A percentile compares a stretch with the other conserved stretches of the same genome.
These are phyloP conservation scores for Fagopyrum tataricum DNA, from an alignment of 148 eudicot genomes.

Conservation along the genomic window DNA sequence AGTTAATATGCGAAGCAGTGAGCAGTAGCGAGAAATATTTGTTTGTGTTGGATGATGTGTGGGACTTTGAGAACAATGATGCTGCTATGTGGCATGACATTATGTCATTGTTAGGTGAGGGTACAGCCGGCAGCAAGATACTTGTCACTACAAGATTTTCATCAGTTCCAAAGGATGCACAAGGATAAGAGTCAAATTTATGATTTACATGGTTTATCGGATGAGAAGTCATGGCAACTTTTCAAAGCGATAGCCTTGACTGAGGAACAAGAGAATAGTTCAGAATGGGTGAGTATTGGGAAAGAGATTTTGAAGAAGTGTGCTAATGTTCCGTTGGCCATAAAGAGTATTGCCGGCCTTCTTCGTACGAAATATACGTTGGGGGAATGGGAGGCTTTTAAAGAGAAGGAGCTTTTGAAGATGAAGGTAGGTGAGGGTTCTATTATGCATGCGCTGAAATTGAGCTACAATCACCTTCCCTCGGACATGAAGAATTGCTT, in stretches of 20 bases:
- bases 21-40: not conserved
- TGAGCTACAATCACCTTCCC: slow-evolving; percentile 12
- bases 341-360: slow-evolving; percentile 1
- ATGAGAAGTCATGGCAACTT: slow-evolving; percentile 20
- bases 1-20: not conserved
- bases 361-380: not conserved
- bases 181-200: not conserved
- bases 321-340: slow-evolving; percentile 18
- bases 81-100: not conserved
- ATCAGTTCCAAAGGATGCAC: not conserved
- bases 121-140: not conserved
- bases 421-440: not conserved
- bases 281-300: not conserved
- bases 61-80: slow-evolving; percentile 12
- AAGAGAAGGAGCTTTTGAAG: not conserved
- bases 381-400: not conserved
- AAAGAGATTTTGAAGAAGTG: slow-evolving; percentile 14
- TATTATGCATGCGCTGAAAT: not conserved
- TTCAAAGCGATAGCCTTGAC: not conserved
- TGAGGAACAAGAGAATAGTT: not conserved
- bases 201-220: slow-evolving; percentile 19
- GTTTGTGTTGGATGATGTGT: slow-evolving; percentile 20
- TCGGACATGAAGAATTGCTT: slow-evolving; percentile 13
- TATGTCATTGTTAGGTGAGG: not conserved
- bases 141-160: not conserved